Evolutionary conservation across 805 yeast species (phyloP).

Genomic region (Lipomyces japonicus): DNA sequence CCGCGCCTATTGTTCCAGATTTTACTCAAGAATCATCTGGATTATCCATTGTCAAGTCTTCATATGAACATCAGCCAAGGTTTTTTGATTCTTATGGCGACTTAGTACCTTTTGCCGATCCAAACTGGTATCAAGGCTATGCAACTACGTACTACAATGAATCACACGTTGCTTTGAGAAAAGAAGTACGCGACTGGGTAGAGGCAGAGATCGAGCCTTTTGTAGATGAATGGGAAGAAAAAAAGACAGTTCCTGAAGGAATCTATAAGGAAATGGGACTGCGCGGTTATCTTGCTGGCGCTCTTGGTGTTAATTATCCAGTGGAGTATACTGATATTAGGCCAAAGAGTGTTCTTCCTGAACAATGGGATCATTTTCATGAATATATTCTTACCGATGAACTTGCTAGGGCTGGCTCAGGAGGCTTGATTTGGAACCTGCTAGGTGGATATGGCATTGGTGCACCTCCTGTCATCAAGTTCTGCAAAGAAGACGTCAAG

Average conservation of each 20-base stretch:
- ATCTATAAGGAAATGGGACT: conserved; percentile 37
- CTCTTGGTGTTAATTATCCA: conserved; percentile 40
- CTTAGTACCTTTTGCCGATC: conserved; percentile 42
- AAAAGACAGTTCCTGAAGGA: conserved; percentile 35
- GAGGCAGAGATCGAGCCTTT: conserved; percentile 41
- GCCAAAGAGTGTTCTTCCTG: conserved; percentile 39
- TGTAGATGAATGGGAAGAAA: conserved; percentile 45
- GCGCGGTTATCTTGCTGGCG: conserved; percentile 42
- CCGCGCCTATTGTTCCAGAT: conserved; percentile 6
- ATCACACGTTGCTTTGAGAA: conserved; percentile 41
- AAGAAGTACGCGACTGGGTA: conserved; percentile 42
- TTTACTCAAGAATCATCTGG: not conserved
- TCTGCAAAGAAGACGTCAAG: conserved; percentile 36
- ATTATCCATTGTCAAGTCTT: not conserved
- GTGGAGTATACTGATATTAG: conserved; percentile 39
- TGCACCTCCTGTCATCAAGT: conserved; percentile 41
- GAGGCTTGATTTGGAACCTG: conserved; percentile 43
- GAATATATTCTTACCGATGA: conserved; percentile 42
- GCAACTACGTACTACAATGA: conserved; percentile 41
- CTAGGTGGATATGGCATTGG: conserved; percentile 44
- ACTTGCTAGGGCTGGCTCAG: conserved; percentile 41
- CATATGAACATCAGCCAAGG: conserved; percentile 5
- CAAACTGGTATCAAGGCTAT: conserved; percentile 42
- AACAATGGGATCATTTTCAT: conserved; percentile 42
- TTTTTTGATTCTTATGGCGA: conserved; percentile 30